phyloP scores from a whole-genome alignment of 768 basidiomycete genomes.

The Cystobasidiopsis lactophilus region DNA sequence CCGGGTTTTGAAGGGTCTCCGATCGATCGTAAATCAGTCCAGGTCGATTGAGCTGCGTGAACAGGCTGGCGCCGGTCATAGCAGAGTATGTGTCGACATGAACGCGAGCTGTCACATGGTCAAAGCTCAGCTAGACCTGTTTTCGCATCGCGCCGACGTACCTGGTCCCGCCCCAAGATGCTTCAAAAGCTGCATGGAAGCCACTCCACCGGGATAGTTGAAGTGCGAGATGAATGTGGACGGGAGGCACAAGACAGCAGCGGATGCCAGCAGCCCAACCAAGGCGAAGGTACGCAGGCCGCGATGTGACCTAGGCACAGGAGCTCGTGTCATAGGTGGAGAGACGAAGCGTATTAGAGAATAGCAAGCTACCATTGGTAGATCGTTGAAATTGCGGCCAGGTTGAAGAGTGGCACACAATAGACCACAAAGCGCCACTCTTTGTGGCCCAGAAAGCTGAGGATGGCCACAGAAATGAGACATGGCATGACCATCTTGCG shows the following conservation, averaged over 20 bases:
- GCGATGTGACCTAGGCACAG: conserved; percentile 36
- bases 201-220: conserved; percentile 80
- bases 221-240: conserved; percentile 37
- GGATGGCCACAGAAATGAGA: conserved; percentile 34
- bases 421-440: conserved; percentile 96
- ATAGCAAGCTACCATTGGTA: conserved; percentile 17
- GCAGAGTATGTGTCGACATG: conserved; percentile 68
- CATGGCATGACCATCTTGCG: conserved; percentile 35
- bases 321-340: conserved; percentile 15
- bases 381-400: conserved; percentile 45
- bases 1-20: conserved; percentile 28
- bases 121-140: conserved; percentile 1
- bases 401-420: conserved; percentile 54
- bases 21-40: conserved; percentile 38
- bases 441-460: conserved; percentile 71
- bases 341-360: neutral
- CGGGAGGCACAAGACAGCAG: no score
- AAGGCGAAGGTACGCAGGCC: no score
- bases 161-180: neutral
- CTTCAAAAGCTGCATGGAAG: conserved; percentile 36
- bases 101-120: conserved; percentile 33
- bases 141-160: conserved; percentile 1
- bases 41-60: conserved; percentile 36
- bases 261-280: no score
- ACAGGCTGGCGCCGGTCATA: conserved; percentile 75